Percentiles rank a stretch among this genome's conserved stretches.
phyloP scores from a whole-genome alignment of 495 filamentous ascomycete species.

The Aspergillus asperescens region DNA sequence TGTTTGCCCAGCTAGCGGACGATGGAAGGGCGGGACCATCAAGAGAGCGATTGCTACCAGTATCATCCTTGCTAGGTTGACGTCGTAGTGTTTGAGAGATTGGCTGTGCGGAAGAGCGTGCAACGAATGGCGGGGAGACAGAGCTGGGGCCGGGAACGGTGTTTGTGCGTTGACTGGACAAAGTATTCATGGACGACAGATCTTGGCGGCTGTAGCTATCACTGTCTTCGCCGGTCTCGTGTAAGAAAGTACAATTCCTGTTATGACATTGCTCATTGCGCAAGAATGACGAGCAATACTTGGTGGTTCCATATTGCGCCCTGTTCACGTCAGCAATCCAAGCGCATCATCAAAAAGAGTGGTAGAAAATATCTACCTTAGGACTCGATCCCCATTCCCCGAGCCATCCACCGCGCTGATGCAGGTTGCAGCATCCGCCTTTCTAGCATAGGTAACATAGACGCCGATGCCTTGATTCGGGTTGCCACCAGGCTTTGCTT shows the following conservation, averaged over 20 bases:
- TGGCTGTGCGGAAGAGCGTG: constrained; percentile 35
- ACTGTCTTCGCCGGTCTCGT: constrained; percentile 93
- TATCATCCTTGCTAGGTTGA: constrained; percentile 71
- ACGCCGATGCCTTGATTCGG: constrained; percentile 82
- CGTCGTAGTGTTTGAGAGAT: constrained; percentile 67
- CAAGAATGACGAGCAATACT: constrained; percentile 97
- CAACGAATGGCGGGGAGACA: constrained; percentile 18
- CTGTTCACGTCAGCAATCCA: constrained; percentile 39
- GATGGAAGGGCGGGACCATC: constrained; percentile 86
- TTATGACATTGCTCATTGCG: constrained; percentile 91
- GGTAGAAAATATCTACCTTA: constrained; percentile 47
- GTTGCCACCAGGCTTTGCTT: constrained; percentile 70
- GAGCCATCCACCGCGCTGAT: constrained; percentile 91
- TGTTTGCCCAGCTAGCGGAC: constrained; percentile 87
- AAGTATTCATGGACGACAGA: constrained; percentile 89
- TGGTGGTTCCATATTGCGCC: constrained; percentile 95
- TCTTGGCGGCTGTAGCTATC: constrained; percentile 95
- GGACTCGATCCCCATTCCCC: constrained; percentile 76
- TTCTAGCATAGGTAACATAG: constrained; percentile 90
- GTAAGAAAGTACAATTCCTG: constrained; percentile 92
- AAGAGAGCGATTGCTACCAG: constrained; percentile 47
- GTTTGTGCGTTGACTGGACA: constrained; percentile 63
- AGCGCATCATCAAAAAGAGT: background rate
- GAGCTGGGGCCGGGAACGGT: constrained; percentile 25
- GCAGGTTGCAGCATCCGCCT: constrained; percentile 80